A percentile compares a stretch with the other conserved stretches of the same genome.
phyloP scores from a whole-genome alignment of 345 rosid species.

The Brassica incana region DNA sequence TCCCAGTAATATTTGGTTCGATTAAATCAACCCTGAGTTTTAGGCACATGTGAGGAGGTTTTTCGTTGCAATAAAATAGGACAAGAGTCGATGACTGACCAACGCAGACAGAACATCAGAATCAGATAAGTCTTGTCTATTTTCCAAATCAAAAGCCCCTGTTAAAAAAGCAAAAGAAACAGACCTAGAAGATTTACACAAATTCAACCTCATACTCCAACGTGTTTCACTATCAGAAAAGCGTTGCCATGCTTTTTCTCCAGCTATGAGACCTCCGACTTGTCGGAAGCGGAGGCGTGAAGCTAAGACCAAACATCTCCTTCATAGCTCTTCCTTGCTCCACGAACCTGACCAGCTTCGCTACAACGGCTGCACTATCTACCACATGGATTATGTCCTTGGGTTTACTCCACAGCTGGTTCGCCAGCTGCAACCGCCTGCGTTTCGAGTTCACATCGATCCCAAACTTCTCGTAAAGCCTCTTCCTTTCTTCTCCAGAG shows the following conservation, averaged over 20 bases:
- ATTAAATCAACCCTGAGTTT: not conserved
- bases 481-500: constrained; percentile 60
- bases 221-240: constrained; percentile 37
- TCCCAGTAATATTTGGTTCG: not conserved
- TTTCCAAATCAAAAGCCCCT: not conserved
- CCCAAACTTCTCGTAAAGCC: constrained; percentile 78
- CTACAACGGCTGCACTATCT: constrained; percentile 78
- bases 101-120: not conserved
- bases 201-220: constrained; percentile 1
- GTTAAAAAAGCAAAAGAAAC: not conserved
- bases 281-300: constrained; percentile 54
- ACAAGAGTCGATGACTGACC: not conserved
- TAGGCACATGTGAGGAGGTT: not conserved
- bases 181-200: constrained; percentile 32
- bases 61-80: not conserved
- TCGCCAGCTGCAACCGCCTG: constrained; percentile 74
- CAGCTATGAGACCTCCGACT: constrained; percentile 64
- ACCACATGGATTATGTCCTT: constrained; percentile 53
- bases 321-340: constrained; percentile 80
- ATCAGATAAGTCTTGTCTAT: not conserved
- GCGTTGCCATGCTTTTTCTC: constrained; percentile 67
- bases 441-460: constrained; percentile 67
- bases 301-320: constrained; percentile 91
- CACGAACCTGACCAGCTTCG: constrained; percentile 72
- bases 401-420: constrained; percentile 64